phyloP scores from a whole-genome alignment of 2,329 filamentous ascomycete species.

The Epichloe coenophiala region DNA sequence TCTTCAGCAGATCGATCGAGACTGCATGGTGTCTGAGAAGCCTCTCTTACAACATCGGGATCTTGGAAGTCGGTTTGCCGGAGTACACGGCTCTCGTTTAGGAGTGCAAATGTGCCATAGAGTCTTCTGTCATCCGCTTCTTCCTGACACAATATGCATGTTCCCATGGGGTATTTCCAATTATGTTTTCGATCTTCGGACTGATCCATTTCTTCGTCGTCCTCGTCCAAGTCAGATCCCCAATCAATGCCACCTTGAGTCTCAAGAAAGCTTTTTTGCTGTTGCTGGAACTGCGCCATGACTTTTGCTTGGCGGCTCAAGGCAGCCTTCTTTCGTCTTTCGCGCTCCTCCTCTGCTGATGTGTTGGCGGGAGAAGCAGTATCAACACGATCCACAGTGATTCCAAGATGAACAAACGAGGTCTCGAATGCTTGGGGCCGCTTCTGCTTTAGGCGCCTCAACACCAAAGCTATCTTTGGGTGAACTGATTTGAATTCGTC shows the following conservation, averaged over 20 bases:
- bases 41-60: conserved; percentile 72
- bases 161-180: conserved; percentile 86
- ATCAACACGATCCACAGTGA: conserved; percentile 66
- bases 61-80: conserved; percentile 77
- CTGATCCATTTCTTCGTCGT: conserved; percentile 45
- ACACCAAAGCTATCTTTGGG: conserved; percentile 68
- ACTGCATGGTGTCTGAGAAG: conserved; percentile 60
- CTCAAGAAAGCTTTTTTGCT: conserved; percentile 88
- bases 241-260: conserved; percentile 81
- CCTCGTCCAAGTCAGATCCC: conserved; percentile 65
- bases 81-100: conserved; percentile 75
- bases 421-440: conserved; percentile 58
- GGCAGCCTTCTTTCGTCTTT: conserved; percentile 81
- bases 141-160: conserved; percentile 93
- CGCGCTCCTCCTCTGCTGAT: conserved; percentile 57
- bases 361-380: conserved; percentile 66
- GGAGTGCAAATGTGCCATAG: conserved; percentile 85
- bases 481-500: conserved; percentile 72
- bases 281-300: conserved; percentile 96
- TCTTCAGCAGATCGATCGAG: conserved; percentile 75
- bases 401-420: conserved; percentile 48
- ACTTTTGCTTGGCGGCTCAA: conserved; percentile 81
- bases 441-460: conserved; percentile 76
- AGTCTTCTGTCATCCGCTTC: conserved; percentile 79
- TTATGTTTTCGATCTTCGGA: conserved; percentile 48